A percentile compares a stretch with the other conserved stretches of the same genome.
Evolutionary conservation across 805 yeast genomes (phyloP).

Genomic region (Groenewaldozyma salmanticensis): DNA sequence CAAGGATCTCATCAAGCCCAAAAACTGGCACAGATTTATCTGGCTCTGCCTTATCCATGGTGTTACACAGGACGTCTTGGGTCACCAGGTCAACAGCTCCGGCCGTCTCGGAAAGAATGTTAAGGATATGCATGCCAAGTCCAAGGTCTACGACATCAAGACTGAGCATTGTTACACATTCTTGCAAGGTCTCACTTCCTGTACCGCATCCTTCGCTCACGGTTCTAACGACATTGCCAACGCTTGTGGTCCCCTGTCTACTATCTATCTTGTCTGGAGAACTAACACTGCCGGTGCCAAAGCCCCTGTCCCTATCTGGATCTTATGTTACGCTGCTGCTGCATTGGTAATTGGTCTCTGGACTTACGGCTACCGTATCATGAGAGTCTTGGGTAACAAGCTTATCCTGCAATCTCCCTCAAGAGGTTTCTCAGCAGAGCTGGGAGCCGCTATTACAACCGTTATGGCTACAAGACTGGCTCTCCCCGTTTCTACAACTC

Average conservation of each 20-base stretch:
- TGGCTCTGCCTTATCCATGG: conserved; percentile 50
- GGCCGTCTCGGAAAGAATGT: no score
- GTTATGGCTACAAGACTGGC: conserved; percentile 65
- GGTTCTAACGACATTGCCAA: conserved; percentile 75
- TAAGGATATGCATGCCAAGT: conserved; percentile 46
- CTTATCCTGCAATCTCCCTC: conserved; percentile 69
- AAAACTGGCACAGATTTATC: conserved; percentile 43
- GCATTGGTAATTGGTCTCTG: conserved; percentile 59
- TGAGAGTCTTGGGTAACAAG: conserved; percentile 64
- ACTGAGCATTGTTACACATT: conserved; percentile 59
- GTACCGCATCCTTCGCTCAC: conserved; percentile 74
- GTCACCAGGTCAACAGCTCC: no score
- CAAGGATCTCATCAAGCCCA: conserved; percentile 31
- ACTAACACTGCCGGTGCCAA: conserved; percentile 37
- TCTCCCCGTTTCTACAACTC: conserved; percentile 71
- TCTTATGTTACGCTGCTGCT: conserved; percentile 56
- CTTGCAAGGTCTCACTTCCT: conserved; percentile 63
- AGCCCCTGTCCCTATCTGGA: conserved; percentile 62
- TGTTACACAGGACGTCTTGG: conserved; percentile 56
- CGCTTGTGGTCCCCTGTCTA: conserved; percentile 66
- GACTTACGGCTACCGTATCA: conserved; percentile 63
- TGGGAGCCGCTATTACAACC: conserved; percentile 69
- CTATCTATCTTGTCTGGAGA: conserved; percentile 54
- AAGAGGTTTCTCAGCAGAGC: conserved; percentile 66
- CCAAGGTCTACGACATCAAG: conserved; percentile 62